A percentile compares a stretch with the other conserved stretches of the same genome.
These are phyloP conservation scores for Microcera coccophila DNA, from an alignment of 2,329 filamentous ascomycete genomes.

Conservation along the genomic window DNA sequence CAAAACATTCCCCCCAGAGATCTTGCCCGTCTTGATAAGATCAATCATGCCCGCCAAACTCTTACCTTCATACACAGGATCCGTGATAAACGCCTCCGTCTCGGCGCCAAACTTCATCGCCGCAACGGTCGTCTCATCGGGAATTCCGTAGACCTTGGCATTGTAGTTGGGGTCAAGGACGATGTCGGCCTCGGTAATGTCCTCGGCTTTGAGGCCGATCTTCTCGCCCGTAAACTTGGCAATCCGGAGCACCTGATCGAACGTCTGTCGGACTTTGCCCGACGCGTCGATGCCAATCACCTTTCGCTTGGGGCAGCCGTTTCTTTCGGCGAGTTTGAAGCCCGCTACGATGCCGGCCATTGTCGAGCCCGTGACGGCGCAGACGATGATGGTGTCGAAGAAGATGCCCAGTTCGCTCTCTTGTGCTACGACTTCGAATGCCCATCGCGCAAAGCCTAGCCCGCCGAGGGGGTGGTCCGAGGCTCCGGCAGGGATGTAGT, in stretches of 20 bases:
- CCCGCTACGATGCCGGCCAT: constrained; percentile 70
- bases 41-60: constrained; percentile 69
- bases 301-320: constrained; percentile 44
- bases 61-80: constrained; percentile 75
- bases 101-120: constrained; percentile 65
- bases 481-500: constrained; percentile 69
- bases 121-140: constrained; percentile 60
- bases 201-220: constrained; percentile 57
- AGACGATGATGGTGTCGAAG: constrained; percentile 66
- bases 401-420: constrained; percentile 59
- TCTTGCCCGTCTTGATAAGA: constrained; percentile 59
- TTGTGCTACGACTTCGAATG: constrained; percentile 63
- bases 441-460: constrained; percentile 67
- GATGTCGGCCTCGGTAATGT: constrained; percentile 60
- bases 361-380: constrained; percentile 67
- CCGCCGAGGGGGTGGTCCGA: constrained; percentile 68
- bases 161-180: constrained; percentile 60
- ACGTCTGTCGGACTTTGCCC: constrained; percentile 49
- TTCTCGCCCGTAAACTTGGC: constrained; percentile 58
- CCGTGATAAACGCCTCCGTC: constrained; percentile 70
- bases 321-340: constrained; percentile 59
- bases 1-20: constrained; percentile 61
- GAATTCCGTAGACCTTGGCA: constrained; percentile 64
- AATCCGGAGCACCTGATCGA: constrained; percentile 63
- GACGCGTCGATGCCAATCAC: constrained; percentile 62